Evolutionary conservation across 2,329 filamentous ascomycete genomes (phyloP).

Genomic region (Didymella arachidicola): DNA sequence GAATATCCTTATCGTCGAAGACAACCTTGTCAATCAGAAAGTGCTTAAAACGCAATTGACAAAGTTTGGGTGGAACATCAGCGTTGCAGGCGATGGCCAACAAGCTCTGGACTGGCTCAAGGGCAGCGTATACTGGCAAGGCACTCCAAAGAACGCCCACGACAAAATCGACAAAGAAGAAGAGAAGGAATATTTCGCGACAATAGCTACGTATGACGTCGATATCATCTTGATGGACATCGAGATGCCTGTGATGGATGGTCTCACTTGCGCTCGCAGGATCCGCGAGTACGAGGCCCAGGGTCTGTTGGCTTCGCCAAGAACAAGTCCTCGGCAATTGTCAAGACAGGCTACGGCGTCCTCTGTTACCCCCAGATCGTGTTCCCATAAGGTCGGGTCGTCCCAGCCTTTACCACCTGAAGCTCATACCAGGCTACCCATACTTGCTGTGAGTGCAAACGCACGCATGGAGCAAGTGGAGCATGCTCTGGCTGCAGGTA

Average conservation of each 20-base stretch:
- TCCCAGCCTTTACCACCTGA: not conserved
- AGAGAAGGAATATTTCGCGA: constrained; percentile 1
- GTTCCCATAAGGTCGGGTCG: not conserved
- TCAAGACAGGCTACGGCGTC: constrained; percentile 5
- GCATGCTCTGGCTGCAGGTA: constrained; percentile 40
- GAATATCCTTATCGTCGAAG: constrained; percentile 47
- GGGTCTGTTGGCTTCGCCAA: constrained; percentile 27
- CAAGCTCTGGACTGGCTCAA: constrained; percentile 51
- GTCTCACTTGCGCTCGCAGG: constrained; percentile 37
- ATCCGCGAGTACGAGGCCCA: constrained; percentile 41
- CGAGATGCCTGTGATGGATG: constrained; percentile 49
- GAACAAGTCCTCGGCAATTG: not conserved
- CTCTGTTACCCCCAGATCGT: constrained; percentile 5
- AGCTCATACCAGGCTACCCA: constrained; percentile 30
- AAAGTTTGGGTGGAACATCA: constrained; percentile 47
- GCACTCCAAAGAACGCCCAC: constrained; percentile 1
- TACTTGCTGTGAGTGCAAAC: constrained; percentile 48
- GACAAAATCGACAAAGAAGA: not conserved
- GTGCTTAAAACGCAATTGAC: constrained; percentile 52
- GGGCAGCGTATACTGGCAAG: constrained; percentile 38
- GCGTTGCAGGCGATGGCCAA: constrained; percentile 49
- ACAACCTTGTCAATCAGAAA: constrained; percentile 54
- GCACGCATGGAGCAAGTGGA: constrained; percentile 45
- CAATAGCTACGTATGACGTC: constrained; percentile 19
- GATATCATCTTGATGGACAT: constrained; percentile 46